These are phyloP conservation scores for Melastoma candidum DNA, from an alignment of 441 rosid species.

Conservation along the genomic window DNA sequence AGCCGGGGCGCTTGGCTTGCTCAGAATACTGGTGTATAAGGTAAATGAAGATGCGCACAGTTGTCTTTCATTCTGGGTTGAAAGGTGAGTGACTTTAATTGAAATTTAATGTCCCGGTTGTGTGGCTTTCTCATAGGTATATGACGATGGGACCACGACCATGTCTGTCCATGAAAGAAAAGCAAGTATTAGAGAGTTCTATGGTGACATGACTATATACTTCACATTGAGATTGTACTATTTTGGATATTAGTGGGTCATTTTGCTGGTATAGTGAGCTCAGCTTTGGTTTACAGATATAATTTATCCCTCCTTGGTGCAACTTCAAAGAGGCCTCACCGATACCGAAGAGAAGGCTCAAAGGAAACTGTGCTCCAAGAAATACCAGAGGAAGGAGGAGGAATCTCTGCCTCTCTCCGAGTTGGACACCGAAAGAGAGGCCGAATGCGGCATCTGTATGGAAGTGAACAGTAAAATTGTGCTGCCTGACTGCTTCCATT, in stretches of 20 bases:
- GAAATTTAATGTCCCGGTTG: slow-evolving; percentile 1
- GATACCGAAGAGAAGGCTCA: slow-evolving; percentile 53
- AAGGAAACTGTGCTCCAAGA: slow-evolving; percentile 41
- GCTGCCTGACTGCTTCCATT: slow-evolving; percentile 53
- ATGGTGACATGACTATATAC: slow-evolving; percentile 27
- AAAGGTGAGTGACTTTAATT: neutral
- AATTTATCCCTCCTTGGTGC: slow-evolving; percentile 55
- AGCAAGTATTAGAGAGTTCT: slow-evolving; percentile 57
- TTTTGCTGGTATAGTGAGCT: slow-evolving; percentile 10
- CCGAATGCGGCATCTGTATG: slow-evolving; percentile 71
- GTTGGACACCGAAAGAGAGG: slow-evolving; percentile 51
- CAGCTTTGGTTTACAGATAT: slow-evolving; percentile 28
- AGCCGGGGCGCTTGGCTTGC: slow-evolving; percentile 66
- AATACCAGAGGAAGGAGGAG: slow-evolving; percentile 41
- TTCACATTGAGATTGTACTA: neutral
- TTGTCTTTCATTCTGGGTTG: neutral
- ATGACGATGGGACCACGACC: slow-evolving; percentile 60
- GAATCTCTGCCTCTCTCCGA: slow-evolving; percentile 23
- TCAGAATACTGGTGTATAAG: slow-evolving; percentile 55
- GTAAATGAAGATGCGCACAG: slow-evolving; percentile 13
- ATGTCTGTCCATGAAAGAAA: slow-evolving; percentile 64
- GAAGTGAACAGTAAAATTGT: slow-evolving; percentile 50
- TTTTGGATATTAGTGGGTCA: slow-evolving; percentile 3
- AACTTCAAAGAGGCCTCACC: slow-evolving; percentile 50
- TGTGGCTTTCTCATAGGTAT: slow-evolving; percentile 22